Evolutionary conservation across 176 grass and related monocot species (phyloP), one percentile per base, ranked within the genome.

Genomic region (Avena atlantica): DNA sequence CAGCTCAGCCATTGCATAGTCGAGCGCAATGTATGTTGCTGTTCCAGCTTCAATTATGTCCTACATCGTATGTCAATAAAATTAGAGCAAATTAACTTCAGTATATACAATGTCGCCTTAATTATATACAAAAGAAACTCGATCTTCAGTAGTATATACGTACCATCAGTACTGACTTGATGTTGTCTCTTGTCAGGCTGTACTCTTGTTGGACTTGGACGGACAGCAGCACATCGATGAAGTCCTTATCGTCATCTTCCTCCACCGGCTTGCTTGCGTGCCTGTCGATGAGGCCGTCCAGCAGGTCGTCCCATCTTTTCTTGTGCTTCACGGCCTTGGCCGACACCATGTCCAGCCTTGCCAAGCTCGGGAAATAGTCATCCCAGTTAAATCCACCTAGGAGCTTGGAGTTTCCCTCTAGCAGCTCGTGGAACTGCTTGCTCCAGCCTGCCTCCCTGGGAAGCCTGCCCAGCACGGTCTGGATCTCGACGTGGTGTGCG

Each of bases 41-140:
- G 57, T 83, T 36, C 82, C 91, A 8, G 81, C 91, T 19, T 64
- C 53, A 52, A 90, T 88, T 82, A 93, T 86, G 21, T 93, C 88
- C 91, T 93, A 34, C 8, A 27, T 2, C 3, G 49, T 50, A 42
- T 29, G 17, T 71, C 20, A 44, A 70, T n/a, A 9, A 37, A 7
- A 2, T n/a, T 40, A 4, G 16, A 11, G 8, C 4, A 20, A 70
- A 31, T 31, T 31, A 31, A 12, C 9, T 24, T 58, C 20, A 60
- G 21, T 23, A 4, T 42, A 42, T 42, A 42, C 40, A 7, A 42
- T 42, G 40, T 42, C 40, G 5, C 5, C 40, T 42, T 42, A 42
- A 42, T 42, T 42, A 42, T 42, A 42, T 42, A 42, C 40, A 42
- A 42, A 42, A 42, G 40, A 42, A 42, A 42, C 40, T 42, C 40